A percentile compares a stretch with the other conserved stretches of the same genome.
These are phyloP conservation scores for Termitomyces sp. DNA, from an alignment of 1,284 basidiomycete species.

Conservation along the genomic window DNA sequence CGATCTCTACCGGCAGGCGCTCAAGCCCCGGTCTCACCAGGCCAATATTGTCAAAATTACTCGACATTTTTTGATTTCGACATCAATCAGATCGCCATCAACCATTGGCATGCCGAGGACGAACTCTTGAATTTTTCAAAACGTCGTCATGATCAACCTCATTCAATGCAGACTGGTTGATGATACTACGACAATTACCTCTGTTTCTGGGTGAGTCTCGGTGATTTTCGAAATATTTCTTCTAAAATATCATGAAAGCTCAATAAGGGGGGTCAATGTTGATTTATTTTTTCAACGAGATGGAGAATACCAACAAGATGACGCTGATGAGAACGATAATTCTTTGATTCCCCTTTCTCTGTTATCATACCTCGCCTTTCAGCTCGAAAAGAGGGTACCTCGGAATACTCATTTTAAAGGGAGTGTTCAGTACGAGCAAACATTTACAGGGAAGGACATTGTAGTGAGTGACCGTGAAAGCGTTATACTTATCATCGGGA, in stretches of 20 bases:
- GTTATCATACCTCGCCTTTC: slow-evolving; percentile 84
- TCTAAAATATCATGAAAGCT: neutral
- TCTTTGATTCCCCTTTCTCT: slow-evolving; percentile 83
- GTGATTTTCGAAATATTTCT: neutral
- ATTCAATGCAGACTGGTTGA: neutral
- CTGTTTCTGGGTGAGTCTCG: neutral
- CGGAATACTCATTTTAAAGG: slow-evolving; percentile 86
- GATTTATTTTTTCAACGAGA: neutral
- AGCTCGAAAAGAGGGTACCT: slow-evolving; percentile 82
- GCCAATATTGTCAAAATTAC: neutral
- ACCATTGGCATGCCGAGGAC: neutral
- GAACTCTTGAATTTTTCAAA: neutral
- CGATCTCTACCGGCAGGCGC: neutral
- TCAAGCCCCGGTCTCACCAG: neutral
- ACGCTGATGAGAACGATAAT: slow-evolving; percentile 68
- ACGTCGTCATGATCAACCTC: neutral
- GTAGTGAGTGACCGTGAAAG: slow-evolving; percentile 55
- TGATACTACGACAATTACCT: neutral
- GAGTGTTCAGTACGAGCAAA: slow-evolving; percentile 78
- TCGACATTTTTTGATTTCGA: neutral
- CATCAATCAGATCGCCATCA: neutral
- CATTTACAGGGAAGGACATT: slow-evolving; percentile 89
- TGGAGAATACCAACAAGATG: slow-evolving; percentile 34
- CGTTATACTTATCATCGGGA: neutral
- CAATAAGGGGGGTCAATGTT: neutral